These are phyloP conservation scores for Oryza glaberrima DNA, from an alignment of 176 grass and related monocot genomes.

Conservation along the genomic window DNA sequence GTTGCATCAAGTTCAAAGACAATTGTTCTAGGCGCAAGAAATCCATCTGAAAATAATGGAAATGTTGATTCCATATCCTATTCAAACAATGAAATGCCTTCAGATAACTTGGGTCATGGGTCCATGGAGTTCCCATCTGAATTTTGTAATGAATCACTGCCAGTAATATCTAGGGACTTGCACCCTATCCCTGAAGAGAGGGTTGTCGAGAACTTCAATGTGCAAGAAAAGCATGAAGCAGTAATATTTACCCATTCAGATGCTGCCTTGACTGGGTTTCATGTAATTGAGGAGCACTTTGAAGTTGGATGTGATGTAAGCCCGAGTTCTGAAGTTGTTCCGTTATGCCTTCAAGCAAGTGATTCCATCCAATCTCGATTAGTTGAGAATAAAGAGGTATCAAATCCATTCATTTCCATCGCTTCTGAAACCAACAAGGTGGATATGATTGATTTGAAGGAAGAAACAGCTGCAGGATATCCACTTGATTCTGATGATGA, in stretches of 20 bases:
- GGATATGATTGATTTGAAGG: conserved; percentile 39
- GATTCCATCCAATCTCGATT: conserved; percentile 39
- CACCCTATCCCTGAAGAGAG: conserved; percentile 76
- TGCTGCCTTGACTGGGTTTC: conserved; percentile 44
- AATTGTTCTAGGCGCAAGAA: conserved; percentile 36
- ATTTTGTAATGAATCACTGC: conserved; percentile 39
- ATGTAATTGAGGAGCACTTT: conserved; percentile 58
- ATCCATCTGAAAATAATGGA: conserved; percentile 36
- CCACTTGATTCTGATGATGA: conserved; percentile 77
- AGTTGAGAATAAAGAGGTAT: conserved; percentile 31
- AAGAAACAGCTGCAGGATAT: conserved; percentile 39
- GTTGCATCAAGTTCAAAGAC: conserved; percentile 44
- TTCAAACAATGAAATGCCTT: conserved; percentile 38
- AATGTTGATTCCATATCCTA: conserved; percentile 38
- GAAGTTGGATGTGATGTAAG: conserved; percentile 42
- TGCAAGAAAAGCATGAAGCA: conserved; percentile 44
- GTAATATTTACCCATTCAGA: conserved; percentile 33
- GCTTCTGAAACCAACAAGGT: conserved; percentile 33
- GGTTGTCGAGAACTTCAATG: conserved; percentile 51
- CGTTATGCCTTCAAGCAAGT: conserved; percentile 31
- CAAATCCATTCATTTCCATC: conserved; percentile 39
- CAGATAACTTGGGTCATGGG: conserved; percentile 43
- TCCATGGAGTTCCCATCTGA: conserved; percentile 44
- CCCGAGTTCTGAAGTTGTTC: conserved; percentile 22
- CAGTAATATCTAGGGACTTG: conserved; percentile 58